phyloP scores from a whole-genome alignment of 2,329 filamentous ascomycete species.

The Curvularia hawaiiensis region DNA sequence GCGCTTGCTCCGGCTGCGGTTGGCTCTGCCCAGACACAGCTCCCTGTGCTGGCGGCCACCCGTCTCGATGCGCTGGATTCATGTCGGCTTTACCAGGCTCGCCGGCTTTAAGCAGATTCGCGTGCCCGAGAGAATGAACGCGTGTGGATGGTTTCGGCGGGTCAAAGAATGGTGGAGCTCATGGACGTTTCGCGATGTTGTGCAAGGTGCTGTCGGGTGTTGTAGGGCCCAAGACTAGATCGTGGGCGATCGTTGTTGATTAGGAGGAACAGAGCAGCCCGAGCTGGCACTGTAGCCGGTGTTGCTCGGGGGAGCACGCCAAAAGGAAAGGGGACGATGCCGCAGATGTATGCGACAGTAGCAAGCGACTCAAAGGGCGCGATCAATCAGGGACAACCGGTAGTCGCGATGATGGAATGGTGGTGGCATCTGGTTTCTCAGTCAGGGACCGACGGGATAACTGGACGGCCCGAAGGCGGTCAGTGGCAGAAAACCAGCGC shows the following conservation, averaged over 20 bases:
- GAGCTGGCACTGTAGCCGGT: slow-evolving; percentile 24
- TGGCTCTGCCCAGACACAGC: slow-evolving; percentile 53
- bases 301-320: slow-evolving; percentile 21
- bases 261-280: slow-evolving; percentile 33
- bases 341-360: slow-evolving; percentile 22
- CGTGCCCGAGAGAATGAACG: slow-evolving; percentile 19
- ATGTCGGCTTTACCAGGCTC: slow-evolving; percentile 43
- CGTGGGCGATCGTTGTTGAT: slow-evolving; percentile 28
- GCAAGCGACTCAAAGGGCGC: slow-evolving; percentile 24
- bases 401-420: slow-evolving; percentile 22
- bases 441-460: slow-evolving; percentile 21
- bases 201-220: slow-evolving; percentile 16
- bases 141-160: slow-evolving; percentile 19
- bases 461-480: slow-evolving; percentile 18
- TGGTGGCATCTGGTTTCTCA: slow-evolving; percentile 18
- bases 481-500: slow-evolving; percentile 20
- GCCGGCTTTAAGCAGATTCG: slow-evolving; percentile 34
- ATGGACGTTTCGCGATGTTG: slow-evolving; percentile 24
- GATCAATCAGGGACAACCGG: slow-evolving; percentile 8
- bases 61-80: slow-evolving; percentile 50
- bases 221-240: slow-evolving; percentile 21
- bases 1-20: slow-evolving; percentile 44
- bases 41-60: slow-evolving; percentile 52
- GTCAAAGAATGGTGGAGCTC: slow-evolving; percentile 23
- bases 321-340: slow-evolving; percentile 18